Evolutionary conservation across 73 alveolate genomes (phyloP).

Genomic region (Stentor coeruleus): DNA sequence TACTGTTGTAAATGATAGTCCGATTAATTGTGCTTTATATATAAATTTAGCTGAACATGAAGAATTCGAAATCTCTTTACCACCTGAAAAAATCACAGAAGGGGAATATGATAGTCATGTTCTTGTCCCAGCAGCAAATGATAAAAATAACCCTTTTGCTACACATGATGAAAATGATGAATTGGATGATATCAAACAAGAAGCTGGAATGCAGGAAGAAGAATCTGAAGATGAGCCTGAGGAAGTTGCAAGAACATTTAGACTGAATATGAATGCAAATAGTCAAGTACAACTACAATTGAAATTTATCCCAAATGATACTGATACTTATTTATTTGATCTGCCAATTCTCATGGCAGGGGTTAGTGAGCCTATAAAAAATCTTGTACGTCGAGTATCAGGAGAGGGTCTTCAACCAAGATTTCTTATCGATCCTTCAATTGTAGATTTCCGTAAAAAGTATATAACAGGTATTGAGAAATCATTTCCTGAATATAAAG

Average conservation of each 20-base stretch:
- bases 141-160: slow-evolving; percentile 49
- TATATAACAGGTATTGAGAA: slow-evolving; percentile 80
- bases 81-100: slow-evolving; percentile 70
- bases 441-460: slow-evolving; percentile 69
- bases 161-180: slow-evolving; percentile 62
- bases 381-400: slow-evolving; percentile 72
- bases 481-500: slow-evolving; percentile 74
- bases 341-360: slow-evolving; percentile 91
- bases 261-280: slow-evolving; percentile 64
- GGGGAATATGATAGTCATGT: slow-evolving; percentile 81
- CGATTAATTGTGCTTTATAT: slow-evolving; percentile 83
- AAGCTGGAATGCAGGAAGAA: slow-evolving; percentile 79
- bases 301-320: slow-evolving; percentile 83
- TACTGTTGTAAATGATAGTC: slow-evolving; percentile 31
- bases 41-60: slow-evolving; percentile 88
- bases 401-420: slow-evolving; percentile 92
- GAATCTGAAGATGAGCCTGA: slow-evolving; percentile 87
- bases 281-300: slow-evolving; percentile 54
- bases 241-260: slow-evolving; percentile 57
- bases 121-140: slow-evolving; percentile 48
- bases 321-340: slow-evolving; percentile 78
- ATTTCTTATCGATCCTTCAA: slow-evolving; percentile 73
- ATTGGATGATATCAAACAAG: slow-evolving; percentile 63
- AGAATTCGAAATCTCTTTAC: slow-evolving; percentile 83
- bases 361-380: slow-evolving; percentile 80